Base-by-base conservation (phyloP, 441 rosid species). In the Lepidium campestre region DNA sequence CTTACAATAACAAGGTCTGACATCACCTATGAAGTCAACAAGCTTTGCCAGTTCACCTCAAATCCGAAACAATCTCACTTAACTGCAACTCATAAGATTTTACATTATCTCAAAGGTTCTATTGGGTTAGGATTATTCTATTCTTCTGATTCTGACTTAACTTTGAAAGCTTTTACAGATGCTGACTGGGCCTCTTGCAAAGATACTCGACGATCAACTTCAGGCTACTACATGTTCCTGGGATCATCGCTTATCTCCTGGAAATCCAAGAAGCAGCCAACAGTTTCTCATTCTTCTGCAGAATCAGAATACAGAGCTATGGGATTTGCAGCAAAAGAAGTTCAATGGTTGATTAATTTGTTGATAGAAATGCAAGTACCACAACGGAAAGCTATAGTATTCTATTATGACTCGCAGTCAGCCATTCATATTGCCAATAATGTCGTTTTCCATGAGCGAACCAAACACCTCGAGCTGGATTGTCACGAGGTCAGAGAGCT, bases 371-470 rank as follows among this genome's bases (percentile, higher is more conserved):
- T 47, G 0, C 53, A 47, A 0, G 17, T 2, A 0, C 31, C 29
- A 0, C 29, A 47, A 2, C 0, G 0, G 0, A 22, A 22, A 1
- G 0, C 53, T 0, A 4, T 47, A 0, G 31, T 31, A 0, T 47
- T 47, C 5, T 22, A 20, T 0, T 47, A 31, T 22, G 53, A 22
- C 4, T 45, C 25, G 17, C 20, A 1, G n/a, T 4, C 47, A 0
- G 47, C 47, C 0, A 42, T 17, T 2, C 47, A 42, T 0, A 45
- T 45, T 1, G 49, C 49, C 0, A 45, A 45, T 0, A 45, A 45
- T 18, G 25, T 3, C 1, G 49, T 45, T 0, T 45, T 45, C 19
- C 25, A 45, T 2, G 49, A 45, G 1, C 23, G n/a, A 1, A 45
- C 49, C 0, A 45, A 18, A 3, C 19, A 18, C 2, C 3, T 45